Conservation (phyloP, 1,284 basidiomycete genomes). For the Polyporus tsugae region DNA sequence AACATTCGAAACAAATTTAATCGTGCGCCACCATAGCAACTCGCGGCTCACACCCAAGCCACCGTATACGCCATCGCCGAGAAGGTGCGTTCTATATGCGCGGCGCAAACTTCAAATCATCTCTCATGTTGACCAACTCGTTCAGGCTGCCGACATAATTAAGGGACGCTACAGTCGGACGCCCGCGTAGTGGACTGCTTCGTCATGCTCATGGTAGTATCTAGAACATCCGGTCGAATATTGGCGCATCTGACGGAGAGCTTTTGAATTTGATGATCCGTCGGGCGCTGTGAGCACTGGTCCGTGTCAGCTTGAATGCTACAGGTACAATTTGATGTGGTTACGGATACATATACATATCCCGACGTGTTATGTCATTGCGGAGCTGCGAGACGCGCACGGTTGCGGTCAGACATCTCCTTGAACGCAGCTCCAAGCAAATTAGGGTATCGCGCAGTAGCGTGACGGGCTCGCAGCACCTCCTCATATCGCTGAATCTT, state of each 20-base stretch:
- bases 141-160: conserved; percentile 22
- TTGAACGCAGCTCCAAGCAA: conserved; percentile 70
- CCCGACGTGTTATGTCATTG: neutral
- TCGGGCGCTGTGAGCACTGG: neutral
- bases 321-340: neutral
- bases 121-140: neutral
- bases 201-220: neutral
- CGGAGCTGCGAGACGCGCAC: neutral
- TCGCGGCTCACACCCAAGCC: conserved; percentile 20
- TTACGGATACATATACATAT: conserved; percentile 3
- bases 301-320: neutral
- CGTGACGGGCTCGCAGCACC: conserved; percentile 53
- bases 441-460: conserved; percentile 70
- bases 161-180: neutral
- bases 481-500: conserved; percentile 76
- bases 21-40: conserved; percentile 10
- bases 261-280: neutral
- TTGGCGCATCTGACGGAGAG: neutral
- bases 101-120: neutral
- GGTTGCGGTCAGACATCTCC: conserved; percentile 41
- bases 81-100: conserved; percentile 15
- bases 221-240: neutral
- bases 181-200: neutral
- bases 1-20: neutral
- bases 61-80: conserved; percentile 22